Evolutionary conservation across 345 rosid genomes (phyloP), one percentile per base, ranked within the genome.

Genomic region (Citrus glauca): DNA sequence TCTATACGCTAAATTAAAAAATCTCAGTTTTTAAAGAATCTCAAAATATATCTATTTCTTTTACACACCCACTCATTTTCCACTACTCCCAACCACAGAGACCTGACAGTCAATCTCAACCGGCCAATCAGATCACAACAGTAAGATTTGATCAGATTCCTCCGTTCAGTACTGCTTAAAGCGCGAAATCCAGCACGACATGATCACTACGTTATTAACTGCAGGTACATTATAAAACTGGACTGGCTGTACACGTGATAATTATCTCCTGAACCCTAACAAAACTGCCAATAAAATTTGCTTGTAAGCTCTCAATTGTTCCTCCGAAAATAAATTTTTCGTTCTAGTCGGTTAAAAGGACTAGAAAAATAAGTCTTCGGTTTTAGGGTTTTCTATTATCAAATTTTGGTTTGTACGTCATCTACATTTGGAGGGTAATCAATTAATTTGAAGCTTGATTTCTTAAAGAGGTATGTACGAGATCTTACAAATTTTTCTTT

Each of bases 201-300:
- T 2, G 2, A 72, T 22, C 20, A 4, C 5, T 3, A 19, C 22
- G 11, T 40, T 30, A 38, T 1, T 0, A 3, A 37, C 13, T 1
- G 56, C 53, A 42, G 27, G 33, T 60, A 27, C 60, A 72, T 38
- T 7, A 8, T 14, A 24, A 35, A 10, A 33, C 8, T 69, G 55
- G 11, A 70, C 72, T 37, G 70, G 63, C 79, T 57, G 17, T n/a
- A 7, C 74, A 84, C 55, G 64, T 17, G 55, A 80, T 71, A 48
- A 33, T 10, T 74, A 50, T 60, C 61, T 71, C 40, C 28, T 0
- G 73, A 79, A 81, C 87, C 84, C 79, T 78, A 79, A 57, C 70
- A 62, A 14, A 66, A 67, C 73, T 61, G 17, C 50, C 50, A 45
- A 45, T 11, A 45, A 45, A 45, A 13, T 45, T 13, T 45, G 50